Evolutionary conservation across 441 rosid genomes (phyloP).

Genomic region (Capsella rubella): DNA sequence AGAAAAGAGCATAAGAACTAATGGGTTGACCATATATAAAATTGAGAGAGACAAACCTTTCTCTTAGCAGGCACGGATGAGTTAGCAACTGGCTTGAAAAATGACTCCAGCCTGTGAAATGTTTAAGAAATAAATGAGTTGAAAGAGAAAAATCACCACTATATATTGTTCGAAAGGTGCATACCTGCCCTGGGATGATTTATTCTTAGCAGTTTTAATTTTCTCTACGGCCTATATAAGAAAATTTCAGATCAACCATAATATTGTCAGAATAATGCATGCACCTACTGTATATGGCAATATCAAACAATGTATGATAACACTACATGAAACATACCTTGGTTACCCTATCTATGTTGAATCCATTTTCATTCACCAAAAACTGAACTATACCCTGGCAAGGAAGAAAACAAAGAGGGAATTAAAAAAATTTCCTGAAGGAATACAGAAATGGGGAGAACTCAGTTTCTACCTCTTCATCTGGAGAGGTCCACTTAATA

Average conservation of each 20-base stretch:
- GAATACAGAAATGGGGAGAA: constrained; percentile 15
- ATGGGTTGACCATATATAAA: background rate
- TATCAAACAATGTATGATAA: constrained; percentile 25
- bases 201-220: constrained; percentile 92
- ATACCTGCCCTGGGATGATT: constrained; percentile 94
- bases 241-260: constrained; percentile 20
- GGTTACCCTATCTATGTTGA: constrained; percentile 83
- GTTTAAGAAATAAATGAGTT: constrained; percentile 18
- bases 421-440: background rate
- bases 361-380: constrained; percentile 88
- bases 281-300: background rate
- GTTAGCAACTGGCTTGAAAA: constrained; percentile 81
- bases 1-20: constrained; percentile 20
- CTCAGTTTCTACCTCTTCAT: constrained; percentile 61
- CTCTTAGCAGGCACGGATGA: constrained; percentile 71
- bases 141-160: constrained; percentile 24
- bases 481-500: constrained; percentile 81
- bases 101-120: constrained; percentile 79
- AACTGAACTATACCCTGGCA: constrained; percentile 70
- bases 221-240: constrained; percentile 83
- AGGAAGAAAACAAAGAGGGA: constrained; percentile 1
- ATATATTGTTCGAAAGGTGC: constrained; percentile 36
- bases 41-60: constrained; percentile 63
- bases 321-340: constrained; percentile 59
- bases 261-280: constrained; percentile 16